Conservation (phyloP, 192 early-diverging fungal genomes). For the Coemansia sp. region DNA sequence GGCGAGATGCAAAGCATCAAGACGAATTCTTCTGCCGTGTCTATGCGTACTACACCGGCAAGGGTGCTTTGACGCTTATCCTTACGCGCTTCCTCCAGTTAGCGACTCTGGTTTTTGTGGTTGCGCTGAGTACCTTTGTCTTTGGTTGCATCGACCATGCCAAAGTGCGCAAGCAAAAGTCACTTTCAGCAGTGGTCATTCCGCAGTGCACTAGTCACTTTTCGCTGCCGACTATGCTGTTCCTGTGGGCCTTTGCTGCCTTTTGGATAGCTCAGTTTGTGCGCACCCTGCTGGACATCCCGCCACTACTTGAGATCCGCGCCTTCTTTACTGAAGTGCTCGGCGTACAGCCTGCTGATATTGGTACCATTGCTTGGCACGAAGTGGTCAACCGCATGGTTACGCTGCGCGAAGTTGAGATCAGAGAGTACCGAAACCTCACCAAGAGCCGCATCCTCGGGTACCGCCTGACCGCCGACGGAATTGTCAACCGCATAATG, state of each 20-base stretch:
- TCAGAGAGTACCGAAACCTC: constrained; percentile 55
- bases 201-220: constrained; percentile 77
- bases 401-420: constrained; percentile 70
- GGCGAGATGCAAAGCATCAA: constrained; percentile 84
- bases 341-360: constrained; percentile 75
- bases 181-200: constrained; percentile 76
- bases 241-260: constrained; percentile 67
- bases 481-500: constrained; percentile 94
- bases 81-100: constrained; percentile 78
- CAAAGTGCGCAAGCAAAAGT: constrained; percentile 68
- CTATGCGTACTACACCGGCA: constrained; percentile 89
- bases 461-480: constrained; percentile 68
- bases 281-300: constrained; percentile 70
- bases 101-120: constrained; percentile 86
- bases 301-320: constrained; percentile 77
- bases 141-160: constrained; percentile 91
- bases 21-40: constrained; percentile 82
- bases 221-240: constrained; percentile 59
- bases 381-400: constrained; percentile 80
- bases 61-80: constrained; percentile 85
- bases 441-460: constrained; percentile 52
- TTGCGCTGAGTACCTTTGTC: constrained; percentile 87
- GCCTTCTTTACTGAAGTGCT: constrained; percentile 84
- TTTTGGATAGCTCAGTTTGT: constrained; percentile 82
- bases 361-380: constrained; percentile 88